Base-by-base conservation (phyloP, 2,329 filamentous ascomycete species). In the Botrytis pseudocinerea region DNA sequence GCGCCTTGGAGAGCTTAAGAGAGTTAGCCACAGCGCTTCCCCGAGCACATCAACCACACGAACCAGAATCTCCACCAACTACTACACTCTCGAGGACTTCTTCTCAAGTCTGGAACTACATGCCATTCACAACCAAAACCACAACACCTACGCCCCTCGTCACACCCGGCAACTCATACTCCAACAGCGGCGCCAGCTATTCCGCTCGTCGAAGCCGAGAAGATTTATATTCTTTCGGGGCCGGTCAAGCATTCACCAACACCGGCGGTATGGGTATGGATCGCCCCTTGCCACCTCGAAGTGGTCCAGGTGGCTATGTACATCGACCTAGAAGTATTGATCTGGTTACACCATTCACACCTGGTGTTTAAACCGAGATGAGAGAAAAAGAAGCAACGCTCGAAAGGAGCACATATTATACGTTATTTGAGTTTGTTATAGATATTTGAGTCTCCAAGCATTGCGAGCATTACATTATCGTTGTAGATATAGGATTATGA, bases 301-400 rank as follows among this genome's bases (percentile, higher is more conserved):
- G 73, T 60, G 78, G 85, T 68, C 87, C 88, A 5, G 83, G 85
- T 54, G 82, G 83, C 57, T 88, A 78, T 51, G 88, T 80, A 84
- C 87, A 76, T 75, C 84, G 89, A 64, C 87, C 88, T 48, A 89
- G 87, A 82, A 90, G 88, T 82, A 89, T 90, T 77, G 88, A 91
- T 82, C 84, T 91, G 35, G 88, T 91, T 62, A 90, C 88, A 69
- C 89, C 89, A 40, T 79, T 76, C 70, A 75, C 74, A 38, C 22
- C 62, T 40, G 70, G 70, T 32, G 32, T 72, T 16, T 72, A 28
- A 72, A 35, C 5, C 2, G 1, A 35, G n/a, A 35, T 4, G 32
- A n/a, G n/a, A 46, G 22, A 7, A 42, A 48, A 62, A 9, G 14
- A 57, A 57, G 14, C 22, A 2, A 59, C 20, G 25, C 25, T 32